Conservation (phyloP, 176 grass and related monocot species). For the Miscanthus lutarioriparius region DNA sequence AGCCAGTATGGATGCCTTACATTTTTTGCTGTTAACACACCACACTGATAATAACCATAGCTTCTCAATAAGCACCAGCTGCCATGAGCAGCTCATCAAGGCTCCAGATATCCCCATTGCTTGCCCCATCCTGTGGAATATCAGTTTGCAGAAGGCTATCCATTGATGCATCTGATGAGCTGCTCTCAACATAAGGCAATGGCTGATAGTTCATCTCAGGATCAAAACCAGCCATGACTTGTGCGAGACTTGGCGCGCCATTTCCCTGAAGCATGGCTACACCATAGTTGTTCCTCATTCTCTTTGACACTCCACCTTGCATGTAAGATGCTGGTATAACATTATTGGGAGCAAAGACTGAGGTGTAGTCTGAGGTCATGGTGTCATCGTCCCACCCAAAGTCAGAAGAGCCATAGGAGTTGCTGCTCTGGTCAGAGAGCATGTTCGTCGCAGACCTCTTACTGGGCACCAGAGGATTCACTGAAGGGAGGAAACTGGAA, state of each 20-base stretch:
- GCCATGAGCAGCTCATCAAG: slow-evolving; percentile 65
- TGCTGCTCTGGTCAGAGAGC: slow-evolving; percentile 55
- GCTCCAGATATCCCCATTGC: slow-evolving; percentile 47
- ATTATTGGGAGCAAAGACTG: slow-evolving; percentile 33
- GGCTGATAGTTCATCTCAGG: slow-evolving; percentile 55
- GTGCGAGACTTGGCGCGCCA: slow-evolving; percentile 18
- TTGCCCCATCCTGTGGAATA: slow-evolving; percentile 27
- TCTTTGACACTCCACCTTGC: slow-evolving; percentile 43
- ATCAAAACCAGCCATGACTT: slow-evolving; percentile 42
- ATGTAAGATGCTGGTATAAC: slow-evolving; percentile 33
- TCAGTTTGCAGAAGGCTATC: slow-evolving; percentile 31
- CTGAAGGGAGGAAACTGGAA: slow-evolving; percentile 15
- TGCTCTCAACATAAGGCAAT: slow-evolving; percentile 43
- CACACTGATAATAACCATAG: slow-evolving; percentile 1
- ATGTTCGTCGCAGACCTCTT: slow-evolving; percentile 41
- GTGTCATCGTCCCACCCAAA: slow-evolving; percentile 56
- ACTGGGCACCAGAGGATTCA: slow-evolving; percentile 15
- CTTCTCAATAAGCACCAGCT: slow-evolving; percentile 50
- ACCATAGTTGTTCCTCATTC: slow-evolving; percentile 53
- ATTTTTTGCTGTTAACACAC: background rate
- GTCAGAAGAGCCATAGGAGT: slow-evolving; percentile 49
- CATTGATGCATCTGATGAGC: slow-evolving; percentile 53
- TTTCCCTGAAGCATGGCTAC: slow-evolving; percentile 48
- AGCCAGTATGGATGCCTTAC: slow-evolving; percentile 9
- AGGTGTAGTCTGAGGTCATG: slow-evolving; percentile 52